Evolutionary conservation across 495 filamentous ascomycete species (phyloP).

Genomic region (Astrocystis sublimbata): DNA sequence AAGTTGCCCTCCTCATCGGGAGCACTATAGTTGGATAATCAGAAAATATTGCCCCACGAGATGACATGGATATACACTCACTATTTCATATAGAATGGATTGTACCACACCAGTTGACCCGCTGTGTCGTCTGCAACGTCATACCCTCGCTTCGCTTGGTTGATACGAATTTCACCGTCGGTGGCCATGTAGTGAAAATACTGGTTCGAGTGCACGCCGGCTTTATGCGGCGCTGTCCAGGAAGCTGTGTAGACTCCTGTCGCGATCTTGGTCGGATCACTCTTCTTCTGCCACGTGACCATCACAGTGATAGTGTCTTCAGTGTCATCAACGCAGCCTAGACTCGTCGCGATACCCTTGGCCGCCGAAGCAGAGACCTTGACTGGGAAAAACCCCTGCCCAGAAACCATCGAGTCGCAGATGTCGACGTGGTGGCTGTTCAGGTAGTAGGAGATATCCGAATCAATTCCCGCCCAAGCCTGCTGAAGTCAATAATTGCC

Average conservation of each 20-base stretch:
- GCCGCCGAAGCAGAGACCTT: constrained; percentile 77
- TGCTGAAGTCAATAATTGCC: too few relatives aligned
- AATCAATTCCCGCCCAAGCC: constrained; percentile 91
- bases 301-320: constrained; percentile 93
- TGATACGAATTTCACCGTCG: constrained; percentile 81
- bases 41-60: not conserved
- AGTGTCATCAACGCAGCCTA: constrained; percentile 77
- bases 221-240: constrained; percentile 90
- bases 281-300: constrained; percentile 80
- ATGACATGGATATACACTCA: constrained; percentile 8
- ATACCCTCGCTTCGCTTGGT: constrained; percentile 94
- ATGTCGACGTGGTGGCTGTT: constrained; percentile 94
- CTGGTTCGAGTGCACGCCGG: constrained; percentile 91
- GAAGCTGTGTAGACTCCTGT: constrained; percentile 93
- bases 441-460: constrained; percentile 91
- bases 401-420: constrained; percentile 81
- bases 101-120: constrained; percentile 73
- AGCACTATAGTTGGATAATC: constrained; percentile 41
- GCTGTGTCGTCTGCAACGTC: constrained; percentile 83
- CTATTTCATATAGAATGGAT: constrained; percentile 97
- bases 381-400: constrained; percentile 67
- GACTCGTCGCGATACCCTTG: constrained; percentile 64
- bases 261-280: constrained; percentile 64
- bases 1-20: constrained; percentile 96
- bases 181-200: constrained; percentile 92